phyloP scores from a whole-genome alignment of 106 monocot genomes.

The Acorus calamus region DNA sequence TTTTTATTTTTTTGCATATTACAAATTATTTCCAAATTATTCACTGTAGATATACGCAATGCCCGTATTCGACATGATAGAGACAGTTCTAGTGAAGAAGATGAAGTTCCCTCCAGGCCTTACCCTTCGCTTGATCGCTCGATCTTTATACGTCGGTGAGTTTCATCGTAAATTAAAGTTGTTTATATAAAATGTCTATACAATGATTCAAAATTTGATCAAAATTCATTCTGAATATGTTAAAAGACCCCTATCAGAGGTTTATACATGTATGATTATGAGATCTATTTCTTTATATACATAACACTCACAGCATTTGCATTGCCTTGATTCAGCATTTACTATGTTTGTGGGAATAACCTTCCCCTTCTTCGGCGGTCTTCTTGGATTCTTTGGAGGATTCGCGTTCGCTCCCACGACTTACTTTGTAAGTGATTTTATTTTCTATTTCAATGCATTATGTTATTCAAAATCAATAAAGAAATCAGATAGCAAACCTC shows the following conservation, averaged over 20 bases:
- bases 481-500: too few species aligned
- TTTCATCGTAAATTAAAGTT: background rate
- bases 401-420: conserved; percentile 54
- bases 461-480: background rate
- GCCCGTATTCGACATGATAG: conserved; percentile 27
- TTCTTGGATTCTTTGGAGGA: conserved; percentile 23
- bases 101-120: conserved; percentile 5
- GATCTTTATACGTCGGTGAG: conserved; percentile 20
- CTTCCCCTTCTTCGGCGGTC: conserved; percentile 42
- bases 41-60: conserved; percentile 24
- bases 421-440: conserved; percentile 32
- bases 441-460: background rate
- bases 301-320: too few species aligned
- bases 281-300: too few species aligned
- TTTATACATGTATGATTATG: too few species aligned
- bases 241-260: too few species aligned
- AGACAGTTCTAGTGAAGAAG: conserved; percentile 15
- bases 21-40: background rate
- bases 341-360: conserved; percentile 39
- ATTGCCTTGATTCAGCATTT: conserved; percentile 19
- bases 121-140: conserved; percentile 17
- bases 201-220: background rate
- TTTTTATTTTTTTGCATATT: background rate
- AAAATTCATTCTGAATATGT: background rate
- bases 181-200: background rate